These are phyloP conservation scores for Periglandula ipomoeae DNA, from an alignment of 2,329 filamentous ascomycete genomes.

Conservation along the genomic window DNA sequence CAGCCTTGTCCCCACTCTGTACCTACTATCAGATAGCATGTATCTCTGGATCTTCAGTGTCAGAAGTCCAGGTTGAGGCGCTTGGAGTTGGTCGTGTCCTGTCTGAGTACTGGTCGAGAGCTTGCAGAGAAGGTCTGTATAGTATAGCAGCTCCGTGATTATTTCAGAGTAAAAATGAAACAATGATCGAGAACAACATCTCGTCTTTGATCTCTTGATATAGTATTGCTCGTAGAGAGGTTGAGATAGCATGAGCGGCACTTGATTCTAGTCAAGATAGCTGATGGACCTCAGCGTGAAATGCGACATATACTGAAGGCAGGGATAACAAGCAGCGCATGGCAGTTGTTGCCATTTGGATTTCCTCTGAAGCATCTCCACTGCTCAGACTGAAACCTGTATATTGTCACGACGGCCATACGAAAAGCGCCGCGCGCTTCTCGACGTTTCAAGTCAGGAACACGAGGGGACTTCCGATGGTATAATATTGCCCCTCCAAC, in stretches of 20 bases:
- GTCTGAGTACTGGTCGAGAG: too few species aligned
- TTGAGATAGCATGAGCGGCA: too few species aligned
- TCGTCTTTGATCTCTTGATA: too few species aligned
- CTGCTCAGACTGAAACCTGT: neutral
- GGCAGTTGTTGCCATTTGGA: neutral
- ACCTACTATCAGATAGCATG: constrained; percentile 20
- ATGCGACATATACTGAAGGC: too few species aligned
- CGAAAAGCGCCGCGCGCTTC: neutral
- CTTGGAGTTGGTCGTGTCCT: neutral
- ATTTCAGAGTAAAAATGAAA: too few species aligned
- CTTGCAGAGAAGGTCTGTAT: too few species aligned
- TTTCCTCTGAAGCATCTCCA: neutral
- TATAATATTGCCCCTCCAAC: neutral
- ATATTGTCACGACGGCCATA: neutral
- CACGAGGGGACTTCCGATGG: neutral
- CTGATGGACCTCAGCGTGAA: too few species aligned
- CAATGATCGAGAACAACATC: too few species aligned
- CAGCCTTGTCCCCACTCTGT: constrained; percentile 9
- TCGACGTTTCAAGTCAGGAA: neutral
- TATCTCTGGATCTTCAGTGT: constrained; percentile 11
- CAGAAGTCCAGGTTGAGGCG: neutral
- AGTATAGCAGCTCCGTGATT: too few species aligned
- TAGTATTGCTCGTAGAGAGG: too few species aligned
- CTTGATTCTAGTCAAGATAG: too few species aligned
- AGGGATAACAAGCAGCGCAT: neutral